Base-by-base conservation (phyloP, 208 protist species). In the Leishmania tarentolae region DNA sequence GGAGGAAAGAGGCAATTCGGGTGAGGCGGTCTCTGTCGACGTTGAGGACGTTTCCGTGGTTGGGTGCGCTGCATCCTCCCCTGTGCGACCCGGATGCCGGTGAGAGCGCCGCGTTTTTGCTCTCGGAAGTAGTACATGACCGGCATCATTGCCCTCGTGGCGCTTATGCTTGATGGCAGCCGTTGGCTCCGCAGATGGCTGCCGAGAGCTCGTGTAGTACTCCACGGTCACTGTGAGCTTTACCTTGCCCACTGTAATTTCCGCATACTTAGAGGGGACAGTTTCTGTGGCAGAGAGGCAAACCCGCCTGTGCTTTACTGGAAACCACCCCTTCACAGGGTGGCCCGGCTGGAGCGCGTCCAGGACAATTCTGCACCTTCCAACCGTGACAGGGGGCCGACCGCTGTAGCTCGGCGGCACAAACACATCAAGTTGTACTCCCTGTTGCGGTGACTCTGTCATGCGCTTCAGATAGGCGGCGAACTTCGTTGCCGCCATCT, bases 351-450 rank as follows among this genome's bases (percentile, higher is more conserved):
- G 79, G 44, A 97, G 86, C 17, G 75, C 52, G 52, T 93, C 87
- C 1, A 97, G 80, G 13, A 76, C 57, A 19, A 97, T 68, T 69
- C 94, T 82, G 66, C 84, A 83, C 75, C 89, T 92, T 31, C 94
- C 94, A 5, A 97, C 89, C 68, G 80, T 83, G 53, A 95, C 80
- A 0, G 91, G 75, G 11, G 83, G 84, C 1, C 92, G 84, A 17
- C 94, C 94, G 78, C 90, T 95, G 83, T 95, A 97, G 76, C 89
- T 96, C 21, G 91, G 92, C 11, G 94, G 94, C 1, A 97, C 94
- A 75, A 89, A 94, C 47, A 97, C 88, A 76, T 89, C 80, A 68
- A 97, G 53, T 79, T 94, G 91, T 77, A 97, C 61, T 6, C 94
- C 94, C 52, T 82, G 74, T 52, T 92, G 88, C 28, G 86, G 82